Evolutionary conservation across 345 rosid species (phyloP), one percentile per base, ranked within the genome.

Genomic region (Abelmoschus esculentus): DNA sequence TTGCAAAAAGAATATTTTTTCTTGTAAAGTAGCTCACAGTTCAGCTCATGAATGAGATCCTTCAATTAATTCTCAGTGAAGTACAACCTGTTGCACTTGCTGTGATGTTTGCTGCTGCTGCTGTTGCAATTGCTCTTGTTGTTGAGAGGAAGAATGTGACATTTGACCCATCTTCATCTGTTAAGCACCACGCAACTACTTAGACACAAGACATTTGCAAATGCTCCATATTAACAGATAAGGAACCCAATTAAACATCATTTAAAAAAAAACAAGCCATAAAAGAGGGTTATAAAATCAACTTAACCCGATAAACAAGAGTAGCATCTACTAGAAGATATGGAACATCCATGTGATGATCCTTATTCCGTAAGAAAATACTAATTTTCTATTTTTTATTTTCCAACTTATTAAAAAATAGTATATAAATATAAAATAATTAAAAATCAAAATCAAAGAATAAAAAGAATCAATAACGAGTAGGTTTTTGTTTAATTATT

Each of bases 161-260:
- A 80, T 71, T 72, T 84, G 87, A 29, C 69, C 74, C 77, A 76
- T 76, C 83, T 84, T 86, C 76, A 84, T 83, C 88, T 86, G 83
- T 76, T 12, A 68, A 76, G 58, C 66, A 61, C 29, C 62, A 67
- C 13, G 22, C 29, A 59, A 15, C 54, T n/a, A 59, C 29, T 57
- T 34, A 62, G 32, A 53, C 7, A 17, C 44, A 66, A 40, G 67
- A 47, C 46, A 55, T 19, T 19, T 67, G 47, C 10, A 53, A 67
- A 17, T 52, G 31, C 11, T 29, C 5, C n/a, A 32, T 32, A 67
- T 67, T n/a, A 28, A 67, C 22, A 7, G 58, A 52, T 52, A 31
- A 4, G 0, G 8, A 29, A 42, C 47, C 17, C 29, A 29, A 49
- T 3, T 7, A n/a, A 50, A 53, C 46, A 34, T 1, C 9, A 67